Evolutionary conservation across 768 basidiomycete species (phyloP).

Genomic region (Pisolithus sp.): DNA sequence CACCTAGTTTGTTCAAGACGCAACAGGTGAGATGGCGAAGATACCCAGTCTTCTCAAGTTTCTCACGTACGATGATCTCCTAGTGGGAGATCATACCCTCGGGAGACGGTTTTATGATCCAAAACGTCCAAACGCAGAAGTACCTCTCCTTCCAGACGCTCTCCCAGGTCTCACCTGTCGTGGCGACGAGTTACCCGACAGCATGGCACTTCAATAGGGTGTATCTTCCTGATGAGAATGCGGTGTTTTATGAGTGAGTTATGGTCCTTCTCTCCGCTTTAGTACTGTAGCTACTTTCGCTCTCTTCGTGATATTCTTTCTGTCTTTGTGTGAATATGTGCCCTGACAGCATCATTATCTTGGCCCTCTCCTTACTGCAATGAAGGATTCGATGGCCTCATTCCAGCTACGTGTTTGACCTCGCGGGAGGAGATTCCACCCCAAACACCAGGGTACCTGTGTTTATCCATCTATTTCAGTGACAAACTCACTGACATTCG

Average conservation of each 20-base stretch:
- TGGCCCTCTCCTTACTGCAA: neutral
- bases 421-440: neutral
- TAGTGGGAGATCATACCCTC: neutral
- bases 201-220: constrained; percentile 1
- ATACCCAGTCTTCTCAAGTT: neutral
- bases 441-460: constrained; percentile 2
- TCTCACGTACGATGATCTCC: neutral
- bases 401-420: constrained; percentile 1
- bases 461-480: neutral
- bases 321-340: neutral
- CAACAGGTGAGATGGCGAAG: neutral
- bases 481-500: neutral
- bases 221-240: constrained; percentile 1
- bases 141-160: neutral
- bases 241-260: constrained; percentile 1
- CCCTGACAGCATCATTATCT: neutral
- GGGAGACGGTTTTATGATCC: neutral
- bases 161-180: neutral
- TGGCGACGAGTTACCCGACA: neutral
- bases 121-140: neutral
- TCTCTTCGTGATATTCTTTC: neutral
- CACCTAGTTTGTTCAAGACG: neutral
- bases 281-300: neutral
- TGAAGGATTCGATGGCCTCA: constrained; percentile 4
- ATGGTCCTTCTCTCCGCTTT: neutral